phyloP scores from a whole-genome alignment of 805 yeast species.

The Yamadazyma paraphyllophila region DNA sequence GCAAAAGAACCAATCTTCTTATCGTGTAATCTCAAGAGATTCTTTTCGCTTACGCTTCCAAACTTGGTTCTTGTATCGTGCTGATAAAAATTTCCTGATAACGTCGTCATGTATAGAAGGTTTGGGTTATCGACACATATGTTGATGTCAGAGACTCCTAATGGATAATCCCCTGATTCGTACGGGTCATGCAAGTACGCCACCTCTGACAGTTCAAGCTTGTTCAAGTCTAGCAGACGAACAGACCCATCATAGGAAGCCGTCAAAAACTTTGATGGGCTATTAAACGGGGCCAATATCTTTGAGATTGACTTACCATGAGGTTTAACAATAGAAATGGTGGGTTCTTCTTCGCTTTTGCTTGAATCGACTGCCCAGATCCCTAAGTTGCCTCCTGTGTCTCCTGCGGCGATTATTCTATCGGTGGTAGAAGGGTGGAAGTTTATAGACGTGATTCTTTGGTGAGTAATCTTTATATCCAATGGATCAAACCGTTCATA shows the following conservation, averaged over 20 bases:
- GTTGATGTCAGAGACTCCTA: conserved; percentile 75
- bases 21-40: conserved; percentile 66
- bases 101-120: conserved; percentile 68
- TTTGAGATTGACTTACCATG: conserved; percentile 75
- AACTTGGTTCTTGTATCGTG: conserved; percentile 61
- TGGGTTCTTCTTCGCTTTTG: conserved; percentile 35
- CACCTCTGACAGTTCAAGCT: conserved; percentile 55
- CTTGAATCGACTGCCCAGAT: conserved; percentile 73
- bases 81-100: conserved; percentile 75
- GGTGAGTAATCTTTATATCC: conserved; percentile 66
- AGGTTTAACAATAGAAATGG: conserved; percentile 62
- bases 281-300: conserved; percentile 50
- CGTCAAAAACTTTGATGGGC: conserved; percentile 58
- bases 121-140: conserved; percentile 49
- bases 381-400: conserved; percentile 82
- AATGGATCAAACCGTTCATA: conserved; percentile 62
- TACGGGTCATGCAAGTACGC: conserved; percentile 47
- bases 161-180: conserved; percentile 35
- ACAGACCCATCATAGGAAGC: conserved; percentile 88
- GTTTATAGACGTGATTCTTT: conserved; percentile 68
- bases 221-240: conserved; percentile 64
- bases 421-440: conserved; percentile 73
- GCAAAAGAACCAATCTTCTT: conserved; percentile 91
- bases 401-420: conserved; percentile 78
- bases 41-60: conserved; percentile 18